Base-by-base conservation (phyloP, 306 rosid species). In the Cyclanthera cordifolia region DNA sequence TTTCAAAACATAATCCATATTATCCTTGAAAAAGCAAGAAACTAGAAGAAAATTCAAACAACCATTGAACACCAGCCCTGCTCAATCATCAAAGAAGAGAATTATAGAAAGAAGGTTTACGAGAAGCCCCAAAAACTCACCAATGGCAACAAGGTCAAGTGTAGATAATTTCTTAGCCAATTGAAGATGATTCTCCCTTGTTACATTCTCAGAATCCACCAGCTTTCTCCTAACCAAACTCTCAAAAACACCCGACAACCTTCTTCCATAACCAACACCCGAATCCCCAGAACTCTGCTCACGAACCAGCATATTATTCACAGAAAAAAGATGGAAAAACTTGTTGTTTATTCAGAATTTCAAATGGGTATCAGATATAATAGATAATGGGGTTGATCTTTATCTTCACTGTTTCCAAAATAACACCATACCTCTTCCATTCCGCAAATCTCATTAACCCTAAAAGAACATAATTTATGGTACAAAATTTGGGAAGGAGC, bases 111-210 rank as follows among this genome's bases (percentile, higher is more conserved):
- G 17, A 0, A 61, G 4, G 37, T 19, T 17, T n/a, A 61, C 2
- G 21, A n/a, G 34, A 56, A 7, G 41, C 43, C 21, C 41, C 43
- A 56, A 15, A 28, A 27, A 49, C 46, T 69, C 79, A 92, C 98
- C 98, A 73, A 92, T 72, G 5, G 85, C 98, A 76, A 89, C 79
- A 39, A 92, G 93, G 72, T 89, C 87, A 47, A 72, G 83, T 71
- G 88, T 78, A 55, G 90, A 73, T 78, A 92, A 75, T 53, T 83
- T 95, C 85, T 83, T 92, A 76, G 98, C 96, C 83, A 92, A 82
- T 68, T 84, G 84, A 12, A 67, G 76, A 21, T 43, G 70, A 64
- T 43, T 43, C 78, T 72, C 66, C 15, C 72, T 14, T 59, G 74
- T 76, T 19, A 57, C 32, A 54, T 71, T 64, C 51, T 69, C 84